Percentiles rank a stretch among this genome's conserved stretches.
Conservation (phyloP, 139 green algal species). For the Picochlorum costavermella region DNA sequence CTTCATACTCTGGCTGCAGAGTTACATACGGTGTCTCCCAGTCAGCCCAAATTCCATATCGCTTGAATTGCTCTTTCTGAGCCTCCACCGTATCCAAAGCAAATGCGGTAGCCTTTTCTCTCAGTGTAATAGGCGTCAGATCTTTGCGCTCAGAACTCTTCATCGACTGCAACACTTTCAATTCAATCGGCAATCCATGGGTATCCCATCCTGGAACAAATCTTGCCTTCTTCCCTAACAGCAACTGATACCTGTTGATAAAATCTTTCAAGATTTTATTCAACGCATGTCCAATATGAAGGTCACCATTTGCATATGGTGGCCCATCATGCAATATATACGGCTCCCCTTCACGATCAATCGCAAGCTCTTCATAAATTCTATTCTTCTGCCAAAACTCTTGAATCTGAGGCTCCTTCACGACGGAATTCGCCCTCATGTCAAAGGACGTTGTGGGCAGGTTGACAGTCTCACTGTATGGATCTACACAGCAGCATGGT, state of each 20-base stretch:
- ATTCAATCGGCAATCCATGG: constrained; percentile 97
- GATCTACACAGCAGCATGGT: not conserved
- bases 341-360: constrained; percentile 33
- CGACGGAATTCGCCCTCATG: constrained; percentile 84
- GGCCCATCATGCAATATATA: constrained; percentile 98
- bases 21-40: constrained; percentile 95
- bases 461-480: constrained; percentile 79
- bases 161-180: constrained; percentile 88
- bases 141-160: constrained; percentile 44
- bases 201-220: constrained; percentile 97
- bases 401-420: constrained; percentile 92
- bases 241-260: constrained; percentile 61
- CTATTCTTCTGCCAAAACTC: constrained; percentile 70
- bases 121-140: constrained; percentile 74
- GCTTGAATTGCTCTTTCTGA: constrained; percentile 85
- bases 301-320: constrained; percentile 97
- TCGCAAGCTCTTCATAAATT: constrained; percentile 63
- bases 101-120: constrained; percentile 78
- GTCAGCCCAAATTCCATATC: constrained; percentile 92
- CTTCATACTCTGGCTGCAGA: constrained; percentile 80
- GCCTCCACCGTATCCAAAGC: constrained; percentile 78
- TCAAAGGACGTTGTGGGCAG: constrained; percentile 89
- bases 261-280: constrained; percentile 99
- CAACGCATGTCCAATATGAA: constrained; percentile 96
- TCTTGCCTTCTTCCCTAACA: constrained; percentile 51